Evolutionary conservation across 257 asterid genomes (phyloP), one percentile per base, ranked within the genome.

Genomic region (Lavandula angustifolia): DNA sequence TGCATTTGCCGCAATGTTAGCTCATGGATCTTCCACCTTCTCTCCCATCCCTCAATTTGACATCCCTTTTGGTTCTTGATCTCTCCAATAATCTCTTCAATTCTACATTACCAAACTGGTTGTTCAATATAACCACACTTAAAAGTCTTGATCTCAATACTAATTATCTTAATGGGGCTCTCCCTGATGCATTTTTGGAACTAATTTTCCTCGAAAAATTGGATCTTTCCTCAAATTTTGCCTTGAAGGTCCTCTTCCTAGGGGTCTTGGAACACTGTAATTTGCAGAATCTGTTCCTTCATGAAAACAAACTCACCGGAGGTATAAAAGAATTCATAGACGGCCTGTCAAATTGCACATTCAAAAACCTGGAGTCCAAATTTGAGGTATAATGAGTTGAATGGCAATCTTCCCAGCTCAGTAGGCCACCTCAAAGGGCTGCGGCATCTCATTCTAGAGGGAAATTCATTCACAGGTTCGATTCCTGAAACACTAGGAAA

Each of bases 1-100:
- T 78, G 64, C 77, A 57, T 67, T 66, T 78, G 72, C 35, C 74
- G 5, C 56, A 54, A 9, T 78, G 83, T 48, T 56, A 63, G 37
- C 80, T 78, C 9, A 34, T 31, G 32, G 37, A 62, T 50, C 66
- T 78, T 48, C 83, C 83, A 9, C 2, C 40, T 38, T 78, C 61
- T 31, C 62, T 74, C 53, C 69, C 60, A n/a, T 55, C 2, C 12
- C 40, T 78, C 22, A 79, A 71, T 33, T 46, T 79, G 9, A 64
- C 83, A 32, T 75, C 80, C 48, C 78, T 79, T 43, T 38, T 40
- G 18, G 64, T 71, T 2, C 76, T 79, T 48, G 74, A 79, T 37
- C 73, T 79, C 42, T 68, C 80, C 35, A 59, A 34, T 58, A 78
- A 75, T 54, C 60, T 13, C 7, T 71, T 78, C 61, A 68, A 49